A percentile compares a stretch with the other conserved stretches of the same genome.
Conservation (phyloP, 106 monocot species). For the Dendrobium chrysotoxum region DNA sequence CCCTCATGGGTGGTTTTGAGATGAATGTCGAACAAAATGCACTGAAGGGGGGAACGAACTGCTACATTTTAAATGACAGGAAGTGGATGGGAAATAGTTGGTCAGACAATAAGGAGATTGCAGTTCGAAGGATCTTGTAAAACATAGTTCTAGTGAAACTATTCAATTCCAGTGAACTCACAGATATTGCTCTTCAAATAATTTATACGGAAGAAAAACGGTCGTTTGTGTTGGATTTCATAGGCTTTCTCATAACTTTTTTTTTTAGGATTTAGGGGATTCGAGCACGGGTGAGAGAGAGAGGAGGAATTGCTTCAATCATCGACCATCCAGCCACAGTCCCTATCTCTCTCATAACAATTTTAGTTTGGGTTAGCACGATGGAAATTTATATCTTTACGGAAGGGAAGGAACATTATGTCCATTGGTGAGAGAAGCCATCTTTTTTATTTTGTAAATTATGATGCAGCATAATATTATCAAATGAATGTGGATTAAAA, state of each 20-base stretch:
- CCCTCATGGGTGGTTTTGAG: neutral
- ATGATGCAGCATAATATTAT: too few relatives aligned
- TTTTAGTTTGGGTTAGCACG: too few relatives aligned
- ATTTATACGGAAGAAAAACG: neutral
- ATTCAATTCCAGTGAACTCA: neutral
- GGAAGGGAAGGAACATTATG: too few relatives aligned
- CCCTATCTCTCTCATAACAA: neutral
- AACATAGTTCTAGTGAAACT: neutral
- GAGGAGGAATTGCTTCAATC: too few relatives aligned
- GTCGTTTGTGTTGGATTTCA: neutral
- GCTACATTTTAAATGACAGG: neutral
- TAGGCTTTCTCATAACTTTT: neutral
- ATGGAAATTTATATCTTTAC: too few relatives aligned
- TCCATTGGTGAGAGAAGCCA: too few relatives aligned
- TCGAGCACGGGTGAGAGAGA: too few relatives aligned
- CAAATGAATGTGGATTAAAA: too few relatives aligned
- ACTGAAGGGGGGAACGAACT: neutral
- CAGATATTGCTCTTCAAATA: neutral
- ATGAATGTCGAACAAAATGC: neutral
- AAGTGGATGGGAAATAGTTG: neutral
- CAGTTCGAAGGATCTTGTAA: neutral
- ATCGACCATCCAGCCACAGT: too few relatives aligned
- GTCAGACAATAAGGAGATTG: neutral
- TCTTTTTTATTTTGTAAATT: too few relatives aligned
- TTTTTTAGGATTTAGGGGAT: too few relatives aligned